Evolutionary conservation across 805 yeast genomes (phyloP).

Genomic region (Wickerhamomyces chambardii): DNA sequence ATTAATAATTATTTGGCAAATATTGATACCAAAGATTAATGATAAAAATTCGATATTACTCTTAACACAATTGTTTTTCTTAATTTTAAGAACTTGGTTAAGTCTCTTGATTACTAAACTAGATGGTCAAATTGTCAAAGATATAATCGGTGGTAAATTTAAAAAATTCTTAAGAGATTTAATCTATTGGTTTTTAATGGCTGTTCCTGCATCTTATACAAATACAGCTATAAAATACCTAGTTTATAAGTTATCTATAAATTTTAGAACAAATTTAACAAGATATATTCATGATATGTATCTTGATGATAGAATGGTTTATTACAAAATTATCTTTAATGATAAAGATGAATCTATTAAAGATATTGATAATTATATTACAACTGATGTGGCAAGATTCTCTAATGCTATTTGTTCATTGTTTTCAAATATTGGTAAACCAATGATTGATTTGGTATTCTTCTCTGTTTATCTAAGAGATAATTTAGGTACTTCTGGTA

Average conservation of each 20-base stretch:
- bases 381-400: conserved; percentile 77
- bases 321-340: conserved; percentile 62
- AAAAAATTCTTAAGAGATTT: conserved; percentile 68
- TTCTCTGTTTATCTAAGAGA: conserved; percentile 79
- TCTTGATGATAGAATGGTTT: conserved; percentile 70
- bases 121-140: conserved; percentile 89
- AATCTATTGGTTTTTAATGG: conserved; percentile 80
- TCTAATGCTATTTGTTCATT: conserved; percentile 74
- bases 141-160: conserved; percentile 76
- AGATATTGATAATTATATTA: conserved; percentile 73
- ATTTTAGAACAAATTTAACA: conserved; percentile 75
- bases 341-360: conserved; percentile 28
- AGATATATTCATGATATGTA: conserved; percentile 89
- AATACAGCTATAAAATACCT: conserved; percentile 82
- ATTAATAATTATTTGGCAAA: conserved; percentile 66
- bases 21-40: conserved; percentile 67
- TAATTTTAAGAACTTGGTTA: conserved; percentile 79
- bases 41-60: conserved; percentile 61
- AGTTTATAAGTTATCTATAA: conserved; percentile 67
- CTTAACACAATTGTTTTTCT: conserved; percentile 61
- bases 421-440: conserved; percentile 87
- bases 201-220: conserved; percentile 89
- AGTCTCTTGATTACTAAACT: conserved; percentile 78
- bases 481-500: conserved; percentile 81
- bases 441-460: conserved; percentile 76